Evolutionary conservation across 768 basidiomycete species (phyloP).

Genomic region (Phanerochaete carnosa): DNA sequence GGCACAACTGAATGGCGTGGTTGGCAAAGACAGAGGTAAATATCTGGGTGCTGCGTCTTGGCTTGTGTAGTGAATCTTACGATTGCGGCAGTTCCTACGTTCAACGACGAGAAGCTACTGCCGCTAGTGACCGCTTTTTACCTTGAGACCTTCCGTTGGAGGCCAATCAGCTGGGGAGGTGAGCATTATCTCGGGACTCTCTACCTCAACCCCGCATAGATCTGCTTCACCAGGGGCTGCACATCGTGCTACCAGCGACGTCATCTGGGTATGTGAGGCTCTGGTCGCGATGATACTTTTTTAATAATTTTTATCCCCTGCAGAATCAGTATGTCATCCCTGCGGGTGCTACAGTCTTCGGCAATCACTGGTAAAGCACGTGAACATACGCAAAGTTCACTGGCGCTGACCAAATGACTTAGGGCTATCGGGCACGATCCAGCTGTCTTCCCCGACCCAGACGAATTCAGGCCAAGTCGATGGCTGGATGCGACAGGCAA

Average conservation of each 20-base stretch:
- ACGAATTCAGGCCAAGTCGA: slow-evolving; percentile 29
- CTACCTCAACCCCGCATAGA: too few relatives aligned
- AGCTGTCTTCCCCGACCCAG: slow-evolving; percentile 28
- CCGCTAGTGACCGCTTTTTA: slow-evolving; percentile 39
- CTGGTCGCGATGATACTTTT: background rate
- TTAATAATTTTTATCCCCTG: background rate
- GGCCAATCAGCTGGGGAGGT: slow-evolving; percentile 15
- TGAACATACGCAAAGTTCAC: background rate
- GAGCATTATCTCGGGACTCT: background rate
- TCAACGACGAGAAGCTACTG: slow-evolving; percentile 34
- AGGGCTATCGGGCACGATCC: slow-evolving; percentile 33
- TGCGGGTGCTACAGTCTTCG: slow-evolving; percentile 35
- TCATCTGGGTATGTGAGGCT: slow-evolving; percentile 46
- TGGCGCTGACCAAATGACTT: background rate
- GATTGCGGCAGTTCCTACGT: slow-evolving; percentile 32
- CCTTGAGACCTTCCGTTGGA: slow-evolving; percentile 40
- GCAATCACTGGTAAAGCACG: slow-evolving; percentile 34
- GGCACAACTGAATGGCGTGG: slow-evolving; percentile 33
- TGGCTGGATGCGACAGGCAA: slow-evolving; percentile 29
- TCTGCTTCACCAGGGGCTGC: slow-evolving; percentile 37
- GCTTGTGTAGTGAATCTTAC: background rate
- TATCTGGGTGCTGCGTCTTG: background rate
- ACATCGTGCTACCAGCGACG: slow-evolving; percentile 62
- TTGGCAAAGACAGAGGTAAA: slow-evolving; percentile 33
- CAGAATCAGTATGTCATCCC: slow-evolving; percentile 39